Conservation (phyloP, 1,284 basidiomycete species). For the Quambalaria eucalypti region DNA sequence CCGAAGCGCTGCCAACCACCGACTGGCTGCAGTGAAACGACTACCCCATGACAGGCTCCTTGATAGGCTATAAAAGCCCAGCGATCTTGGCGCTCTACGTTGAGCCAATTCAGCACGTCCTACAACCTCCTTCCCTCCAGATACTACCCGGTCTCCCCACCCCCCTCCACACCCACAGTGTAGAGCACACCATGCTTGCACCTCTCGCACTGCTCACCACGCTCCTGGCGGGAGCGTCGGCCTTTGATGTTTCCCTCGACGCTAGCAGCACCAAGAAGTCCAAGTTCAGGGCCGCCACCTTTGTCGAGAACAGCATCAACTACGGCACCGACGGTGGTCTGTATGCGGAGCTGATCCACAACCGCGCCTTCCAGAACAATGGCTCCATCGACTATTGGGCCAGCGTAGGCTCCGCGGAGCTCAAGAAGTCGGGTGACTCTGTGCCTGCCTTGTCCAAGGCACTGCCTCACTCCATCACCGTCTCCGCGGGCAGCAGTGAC, state of each 20-base stretch:
- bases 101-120: too few species aligned
- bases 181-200: too few species aligned
- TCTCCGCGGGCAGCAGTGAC: conserved; percentile 15
- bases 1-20: too few species aligned
- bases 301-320: conserved; percentile 26
- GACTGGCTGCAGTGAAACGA: too few species aligned
- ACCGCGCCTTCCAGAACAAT: conserved; percentile 25
- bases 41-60: too few species aligned
- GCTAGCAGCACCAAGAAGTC: conserved; percentile 3
- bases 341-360: conserved; percentile 30
- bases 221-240: too few species aligned
- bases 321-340: conserved; percentile 30
- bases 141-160: too few species aligned
- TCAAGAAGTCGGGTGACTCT: conserved; percentile 10
- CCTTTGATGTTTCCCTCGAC: neutral
- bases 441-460: conserved; percentile 24
- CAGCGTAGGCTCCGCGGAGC: conserved; percentile 8
- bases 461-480: conserved; percentile 20
- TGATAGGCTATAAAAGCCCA: too few species aligned
- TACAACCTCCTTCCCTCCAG: too few species aligned
- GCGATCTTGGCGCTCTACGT: too few species aligned
- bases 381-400: conserved; percentile 16
- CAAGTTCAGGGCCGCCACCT: conserved; percentile 13
- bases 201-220: too few species aligned
- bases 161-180: too few species aligned